Conservation (phyloP, 306 rosid species). For the Trifolium fragiferum region DNA sequence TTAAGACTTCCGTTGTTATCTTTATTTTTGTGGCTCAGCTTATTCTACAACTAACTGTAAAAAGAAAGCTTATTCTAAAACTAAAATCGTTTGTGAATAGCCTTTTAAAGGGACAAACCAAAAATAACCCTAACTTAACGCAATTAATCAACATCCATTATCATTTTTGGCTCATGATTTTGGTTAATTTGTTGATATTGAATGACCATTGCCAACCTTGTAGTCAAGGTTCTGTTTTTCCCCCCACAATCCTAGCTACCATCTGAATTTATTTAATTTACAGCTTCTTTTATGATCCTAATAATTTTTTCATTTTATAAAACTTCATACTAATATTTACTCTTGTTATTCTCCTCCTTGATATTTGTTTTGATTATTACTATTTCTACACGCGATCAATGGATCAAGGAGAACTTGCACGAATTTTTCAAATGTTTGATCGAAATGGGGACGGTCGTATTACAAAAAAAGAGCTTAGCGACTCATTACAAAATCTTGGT, state of each 20-base stretch:
- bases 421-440: slow-evolving; percentile 58
- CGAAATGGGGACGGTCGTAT: slow-evolving; percentile 51
- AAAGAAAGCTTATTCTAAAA: neutral
- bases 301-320: neutral
- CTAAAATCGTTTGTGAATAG: slow-evolving; percentile 12
- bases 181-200: slow-evolving; percentile 32
- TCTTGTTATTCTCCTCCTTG: slow-evolving; percentile 24
- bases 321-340: neutral
- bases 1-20: neutral
- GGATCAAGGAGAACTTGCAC: slow-evolving; percentile 50
- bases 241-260: slow-evolving; percentile 10
- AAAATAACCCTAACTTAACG: slow-evolving; percentile 40
- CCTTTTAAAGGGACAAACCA: slow-evolving; percentile 21
- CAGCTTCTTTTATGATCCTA: neutral
- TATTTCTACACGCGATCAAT: neutral
- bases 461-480: slow-evolving; percentile 47
- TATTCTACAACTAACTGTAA: neutral
- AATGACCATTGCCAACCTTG: slow-evolving; percentile 13
- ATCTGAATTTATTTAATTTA: neutral
- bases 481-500: slow-evolving; percentile 46
- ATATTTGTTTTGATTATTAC: neutral
- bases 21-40: slow-evolving; percentile 8
- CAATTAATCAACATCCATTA: slow-evolving; percentile 35
- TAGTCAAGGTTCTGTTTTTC: slow-evolving; percentile 16
- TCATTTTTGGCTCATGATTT: slow-evolving; percentile 23